A percentile compares a stretch with the other conserved stretches of the same genome.
These are phyloP conservation scores for Neonectria punicea DNA, from an alignment of 2,329 filamentous ascomycete genomes.

Conservation along the genomic window DNA sequence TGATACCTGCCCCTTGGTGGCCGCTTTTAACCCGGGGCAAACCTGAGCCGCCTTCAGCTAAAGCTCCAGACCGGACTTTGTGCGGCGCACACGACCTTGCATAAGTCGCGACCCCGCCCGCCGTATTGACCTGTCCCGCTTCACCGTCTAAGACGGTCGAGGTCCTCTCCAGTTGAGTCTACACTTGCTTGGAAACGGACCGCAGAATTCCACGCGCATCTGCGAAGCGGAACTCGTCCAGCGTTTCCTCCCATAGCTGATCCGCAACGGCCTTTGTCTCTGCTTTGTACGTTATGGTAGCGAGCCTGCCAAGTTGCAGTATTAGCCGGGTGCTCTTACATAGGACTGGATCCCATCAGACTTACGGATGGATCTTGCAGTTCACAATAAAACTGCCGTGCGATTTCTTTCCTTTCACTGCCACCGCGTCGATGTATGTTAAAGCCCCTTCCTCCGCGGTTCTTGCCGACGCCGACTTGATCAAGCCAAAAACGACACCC, in stretches of 20 bases:
- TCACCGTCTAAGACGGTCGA: constrained; percentile 9
- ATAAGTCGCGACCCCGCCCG: constrained; percentile 3
- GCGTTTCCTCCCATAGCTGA: constrained; percentile 10
- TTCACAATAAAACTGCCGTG: constrained; percentile 61
- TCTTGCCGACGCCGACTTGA: constrained; percentile 39
- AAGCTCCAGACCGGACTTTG: background rate
- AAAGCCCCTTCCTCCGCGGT: constrained; percentile 52
- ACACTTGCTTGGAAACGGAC: background rate
- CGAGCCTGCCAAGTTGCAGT: background rate
- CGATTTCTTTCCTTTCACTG: constrained; percentile 57
- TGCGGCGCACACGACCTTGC: constrained; percentile 11
- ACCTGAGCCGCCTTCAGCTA: background rate
- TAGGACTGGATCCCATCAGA: background rate
- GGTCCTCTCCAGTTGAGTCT: background rate
- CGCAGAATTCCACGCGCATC: constrained; percentile 1
- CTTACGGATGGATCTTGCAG: constrained; percentile 46
- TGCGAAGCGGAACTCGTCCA: background rate
- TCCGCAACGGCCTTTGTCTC: background rate
- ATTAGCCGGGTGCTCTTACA: background rate
- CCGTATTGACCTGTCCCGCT: background rate
- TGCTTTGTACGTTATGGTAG: background rate
- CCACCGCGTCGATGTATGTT: constrained; percentile 57
- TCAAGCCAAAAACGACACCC: background rate
- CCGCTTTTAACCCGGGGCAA: constrained; percentile 14
- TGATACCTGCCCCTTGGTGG: background rate